Evolutionary conservation across 148 eudicot species (phyloP), one percentile per base, ranked within the genome.

Genomic region (Nepenthes gracilis): DNA sequence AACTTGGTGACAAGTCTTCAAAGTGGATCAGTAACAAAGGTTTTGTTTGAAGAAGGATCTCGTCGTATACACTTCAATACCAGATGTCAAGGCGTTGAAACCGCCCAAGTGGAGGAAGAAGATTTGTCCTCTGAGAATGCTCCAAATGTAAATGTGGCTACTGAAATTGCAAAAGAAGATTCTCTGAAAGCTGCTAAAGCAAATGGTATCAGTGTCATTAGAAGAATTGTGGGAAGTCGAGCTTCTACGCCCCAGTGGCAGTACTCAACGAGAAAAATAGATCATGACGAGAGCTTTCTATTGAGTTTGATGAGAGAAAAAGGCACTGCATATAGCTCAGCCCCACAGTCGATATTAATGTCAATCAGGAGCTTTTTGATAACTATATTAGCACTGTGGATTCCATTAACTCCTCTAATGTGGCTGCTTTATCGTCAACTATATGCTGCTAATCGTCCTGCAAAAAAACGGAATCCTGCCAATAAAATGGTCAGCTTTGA

Each of bases 341-440:
- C 95, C 35, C 99, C 97, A 72, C 97, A 77, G 58, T 94, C 99
- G 12, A 80, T 64, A 12, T 52, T 94, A 12, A 70, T 67, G 82
- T 77, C 96, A 15, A 35, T 83, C 12, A 83, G 93, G 69, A 83
- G 70, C 78, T 66, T 85, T 67, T 59, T 94, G 73, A 68, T 87
- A 55, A 89, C 99, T 52, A 61, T 89, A 49, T 64, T 94, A 64
- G 71, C 92, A 57, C 72, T 94, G 38, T 94, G 99, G 99, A 78
- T 92, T 38, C 99, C 99, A 8, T 64, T 94, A 71, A 74, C 85
- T 58, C 97, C 96, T 33, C 70, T 94, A 5, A 89, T 94, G 95
- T 94, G 97, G 97, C 74, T 84, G 56, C 81, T 94, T 49, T 83
- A 89, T 66, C 95, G 99, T 36, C 99, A 94, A 73, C 82, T 94